Evolutionary conservation across 257 asterid genomes (phyloP).

Genomic region (Solanum verrucosum): DNA sequence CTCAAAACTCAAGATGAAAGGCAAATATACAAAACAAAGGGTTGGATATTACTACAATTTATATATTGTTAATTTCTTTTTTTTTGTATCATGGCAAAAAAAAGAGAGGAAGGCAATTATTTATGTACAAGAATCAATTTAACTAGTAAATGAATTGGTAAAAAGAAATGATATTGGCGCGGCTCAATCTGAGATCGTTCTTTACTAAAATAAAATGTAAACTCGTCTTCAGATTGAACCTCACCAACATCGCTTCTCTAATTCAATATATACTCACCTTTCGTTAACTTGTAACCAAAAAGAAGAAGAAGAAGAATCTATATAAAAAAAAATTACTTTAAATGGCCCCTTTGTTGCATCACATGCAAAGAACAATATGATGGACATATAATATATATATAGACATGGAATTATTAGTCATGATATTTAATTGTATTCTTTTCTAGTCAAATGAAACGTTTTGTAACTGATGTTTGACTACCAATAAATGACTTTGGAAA

Average conservation of each 20-base stretch:
- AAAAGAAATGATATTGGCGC: conserved; percentile 83
- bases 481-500: not conserved
- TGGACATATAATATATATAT: not conserved
- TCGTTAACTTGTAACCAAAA: not conserved
- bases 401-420: not conserved
- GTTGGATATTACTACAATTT: not conserved
- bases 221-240: conserved; percentile 90
- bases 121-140: not conserved
- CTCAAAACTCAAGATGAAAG: not conserved
- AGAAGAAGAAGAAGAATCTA: not conserved
- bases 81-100: not conserved
- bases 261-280: not conserved
- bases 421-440: not conserved
- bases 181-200: conserved; percentile 87
- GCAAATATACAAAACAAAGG: not conserved
- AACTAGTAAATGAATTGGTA: not conserved
- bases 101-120: not conserved
- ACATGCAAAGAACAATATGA: conserved; percentile 1
- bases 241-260: conserved; percentile 75
- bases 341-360: conserved; percentile 3
- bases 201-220: conserved; percentile 40
- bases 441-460: not conserved
- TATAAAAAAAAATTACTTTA: not conserved
- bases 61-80: not conserved
- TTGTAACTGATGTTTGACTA: not conserved